Conservation (phyloP, 2,329 filamentous ascomycete species). For the Ophiognomonia clavigignenti-juglandacearum region DNA sequence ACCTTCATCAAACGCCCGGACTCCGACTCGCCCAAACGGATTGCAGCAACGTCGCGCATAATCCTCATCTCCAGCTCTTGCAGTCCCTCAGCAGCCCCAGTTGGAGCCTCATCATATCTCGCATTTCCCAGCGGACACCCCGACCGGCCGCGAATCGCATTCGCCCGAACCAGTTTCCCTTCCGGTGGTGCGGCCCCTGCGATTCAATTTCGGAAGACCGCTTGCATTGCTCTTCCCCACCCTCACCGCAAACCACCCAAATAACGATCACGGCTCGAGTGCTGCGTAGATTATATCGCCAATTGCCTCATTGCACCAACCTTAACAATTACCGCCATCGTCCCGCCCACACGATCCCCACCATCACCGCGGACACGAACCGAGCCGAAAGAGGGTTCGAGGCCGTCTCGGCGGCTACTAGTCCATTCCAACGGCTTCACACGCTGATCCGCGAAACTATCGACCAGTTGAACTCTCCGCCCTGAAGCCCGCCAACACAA, state of each 20-base stretch:
- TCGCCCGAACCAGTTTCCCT: slow-evolving; percentile 2
- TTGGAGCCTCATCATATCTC: too few relatives aligned
- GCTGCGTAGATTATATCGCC: too few relatives aligned
- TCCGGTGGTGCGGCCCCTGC: slow-evolving; percentile 7
- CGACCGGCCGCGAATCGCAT: background rate
- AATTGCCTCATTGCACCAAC: too few relatives aligned
- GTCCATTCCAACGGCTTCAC: slow-evolving; percentile 44
- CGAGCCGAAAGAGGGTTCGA: slow-evolving; percentile 24
- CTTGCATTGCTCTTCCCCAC: slow-evolving; percentile 1
- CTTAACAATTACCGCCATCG: background rate
- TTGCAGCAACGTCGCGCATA: too few relatives aligned
- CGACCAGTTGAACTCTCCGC: slow-evolving; percentile 14
- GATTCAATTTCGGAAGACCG: slow-evolving; percentile 13
- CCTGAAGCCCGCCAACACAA: background rate
- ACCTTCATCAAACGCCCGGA: too few relatives aligned
- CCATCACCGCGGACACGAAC: background rate
- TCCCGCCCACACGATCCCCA: background rate
- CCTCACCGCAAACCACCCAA: background rate
- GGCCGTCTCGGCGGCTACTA: slow-evolving; percentile 39
- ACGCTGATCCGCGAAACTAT: slow-evolving; percentile 27
- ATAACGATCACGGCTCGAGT: too few relatives aligned
- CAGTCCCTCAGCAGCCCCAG: too few relatives aligned
- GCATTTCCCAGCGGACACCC: slow-evolving; percentile 6
- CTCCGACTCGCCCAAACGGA: too few relatives aligned
- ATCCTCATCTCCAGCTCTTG: background rate